Evolutionary conservation across 2,329 filamentous ascomycete genomes (phyloP), one percentile per base, ranked within the genome.

Genomic region (Cercospora berteroae): DNA sequence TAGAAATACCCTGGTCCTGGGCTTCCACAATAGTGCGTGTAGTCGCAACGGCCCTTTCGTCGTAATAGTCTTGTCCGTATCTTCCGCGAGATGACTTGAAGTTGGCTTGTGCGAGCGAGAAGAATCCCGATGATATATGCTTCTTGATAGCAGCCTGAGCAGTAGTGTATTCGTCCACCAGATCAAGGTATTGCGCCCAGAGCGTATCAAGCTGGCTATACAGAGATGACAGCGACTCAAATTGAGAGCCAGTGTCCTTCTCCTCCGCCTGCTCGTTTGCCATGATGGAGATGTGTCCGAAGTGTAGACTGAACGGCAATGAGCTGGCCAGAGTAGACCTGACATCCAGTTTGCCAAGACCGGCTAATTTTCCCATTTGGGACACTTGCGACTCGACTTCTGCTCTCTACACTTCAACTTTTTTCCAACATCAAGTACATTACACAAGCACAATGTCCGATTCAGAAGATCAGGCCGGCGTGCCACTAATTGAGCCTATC

Each of bases 31-130:
- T 23, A 12, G 68, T 31, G n/a, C 63, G 67, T 12, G 56, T 50
- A 5, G 57, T 67, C 3, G 63, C 67, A 5, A 60, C 61, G n/a
- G 72, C 69, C 57, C 91, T 85, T 70, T 88, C 85, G 77, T 94
- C 90, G 76, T 91, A 94, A 74, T 87, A 85, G 73, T 92, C 89
- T 70, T 83, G 84, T 3, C 90, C 90, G 76, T 90, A 93, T 50
- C 87, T 83, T 69, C 88, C 86, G 12, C 70, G 68, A 23, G 69
- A 86, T 82, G 75, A 87, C 29, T 86, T 82, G 79, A 92, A 93
- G 79, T 93, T 93, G 69, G 91, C 91, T 66, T 90, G 86, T n/a
- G 91, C 89, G 48, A 94, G 82, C 70, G 81, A 79, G 31, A 85
- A 74, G 69, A 79, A 83, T 6, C 81, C 82, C 61, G 80, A 80